Base-by-base conservation (phyloP, 176 grass and related monocot genomes). In the Hordeum vulgare region DNA sequence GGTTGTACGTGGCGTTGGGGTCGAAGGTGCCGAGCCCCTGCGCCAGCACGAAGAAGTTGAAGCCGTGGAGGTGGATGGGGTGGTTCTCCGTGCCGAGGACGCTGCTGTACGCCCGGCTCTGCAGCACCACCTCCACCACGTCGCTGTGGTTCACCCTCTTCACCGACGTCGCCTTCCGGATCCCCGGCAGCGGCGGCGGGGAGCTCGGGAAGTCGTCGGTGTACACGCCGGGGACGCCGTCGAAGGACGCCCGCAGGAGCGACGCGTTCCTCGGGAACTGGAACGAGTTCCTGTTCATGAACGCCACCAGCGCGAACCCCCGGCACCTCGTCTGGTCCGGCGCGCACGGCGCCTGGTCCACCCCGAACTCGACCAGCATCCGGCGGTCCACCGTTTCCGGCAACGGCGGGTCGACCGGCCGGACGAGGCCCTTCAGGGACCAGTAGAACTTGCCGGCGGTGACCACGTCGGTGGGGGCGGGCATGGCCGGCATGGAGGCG, bases 11-110 rank as follows among this genome's bases (percentile, higher is more conserved):
- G 29, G 75, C 51, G 14, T 13, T 18, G 2, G 33, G 21, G 64
- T 94, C 6, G 45, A 85, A 97, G 53, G 33, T 73, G 1, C 90
- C 92, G 10, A 87, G 61, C 21, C 94, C 94, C 76, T 86, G 84
- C 39, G 83, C 94, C 24, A 97, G 67, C 58, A 94, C 92, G 56
- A 89, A 97, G 90, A 97, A 94, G 74, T 94, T 91, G 81, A 81
- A 94, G 0, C 92, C 90, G 42, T 97, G 94, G 49, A 97, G 76
- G 85, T 97, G 94, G 61, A 97, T 85, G 3, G 92, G 94, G 83
- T 97, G 94, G 86, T 86, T 97, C 90, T 97, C 94, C 18, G 79
- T 1, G 69, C 80, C 85, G 0, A 90, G 25, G 36, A 0, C 8
- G 65, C 5, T 11, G 63, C 60, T 57, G 89, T 92, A 75, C 61